phyloP scores from a whole-genome alignment of 208 protist species.

The Willaertia magna region DNA sequence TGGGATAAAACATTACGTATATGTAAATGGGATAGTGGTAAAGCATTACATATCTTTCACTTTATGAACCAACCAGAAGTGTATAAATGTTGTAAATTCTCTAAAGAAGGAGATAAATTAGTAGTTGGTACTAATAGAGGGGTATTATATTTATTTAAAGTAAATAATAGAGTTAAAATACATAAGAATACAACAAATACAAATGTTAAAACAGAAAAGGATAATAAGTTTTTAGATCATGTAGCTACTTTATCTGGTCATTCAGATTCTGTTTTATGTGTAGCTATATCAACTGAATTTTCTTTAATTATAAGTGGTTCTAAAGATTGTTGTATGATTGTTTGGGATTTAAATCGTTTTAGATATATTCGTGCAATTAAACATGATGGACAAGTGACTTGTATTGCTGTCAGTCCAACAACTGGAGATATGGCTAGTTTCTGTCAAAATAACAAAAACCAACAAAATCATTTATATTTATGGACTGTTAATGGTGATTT shows the following conservation, averaged over 20 bases:
- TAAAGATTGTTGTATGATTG: neutral
- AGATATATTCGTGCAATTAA: constrained; percentile 8
- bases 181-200: neutral
- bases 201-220: neutral
- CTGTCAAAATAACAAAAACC: neutral
- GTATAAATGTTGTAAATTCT: neutral
- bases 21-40: neutral
- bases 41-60: neutral
- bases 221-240: neutral
- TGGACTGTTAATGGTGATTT: constrained; percentile 24
- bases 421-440: constrained; percentile 2
- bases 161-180: neutral
- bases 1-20: neutral
- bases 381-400: neutral
- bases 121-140: neutral
- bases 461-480: constrained; percentile 9
- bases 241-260: constrained; percentile 10
- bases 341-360: constrained; percentile 18
- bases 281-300: constrained; percentile 3
- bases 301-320: constrained; percentile 12
- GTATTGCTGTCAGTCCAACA: neutral
- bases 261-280: constrained; percentile 2
- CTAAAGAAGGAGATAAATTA: neutral
- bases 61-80: constrained; percentile 1
- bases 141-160: neutral